Conservation (phyloP, 352 stramenopile genomes). For the Pythium phragmitis region DNA sequence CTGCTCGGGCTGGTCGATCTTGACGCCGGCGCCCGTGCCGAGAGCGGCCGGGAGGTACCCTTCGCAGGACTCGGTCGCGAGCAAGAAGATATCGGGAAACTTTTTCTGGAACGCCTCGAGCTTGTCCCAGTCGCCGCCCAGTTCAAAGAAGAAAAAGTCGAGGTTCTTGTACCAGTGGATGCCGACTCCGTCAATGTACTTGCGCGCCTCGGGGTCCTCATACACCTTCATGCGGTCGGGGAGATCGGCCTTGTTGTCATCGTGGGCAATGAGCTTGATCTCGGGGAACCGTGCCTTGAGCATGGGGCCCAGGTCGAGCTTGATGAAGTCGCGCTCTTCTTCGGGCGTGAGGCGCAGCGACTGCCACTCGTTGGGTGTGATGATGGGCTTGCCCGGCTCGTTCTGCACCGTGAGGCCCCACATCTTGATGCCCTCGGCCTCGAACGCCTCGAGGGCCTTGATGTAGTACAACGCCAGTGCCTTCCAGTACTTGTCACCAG, state of each 20-base stretch:
- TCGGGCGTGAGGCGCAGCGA: slow-evolving; percentile 40
- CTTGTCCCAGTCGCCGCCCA: slow-evolving; percentile 40
- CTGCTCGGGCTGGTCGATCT: slow-evolving; percentile 36
- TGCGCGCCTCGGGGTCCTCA: slow-evolving; percentile 41
- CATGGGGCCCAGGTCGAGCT: slow-evolving; percentile 68
- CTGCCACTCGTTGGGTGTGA: slow-evolving; percentile 50
- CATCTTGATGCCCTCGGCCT: slow-evolving; percentile 65
- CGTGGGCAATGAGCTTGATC: slow-evolving; percentile 76
- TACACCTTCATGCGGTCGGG: slow-evolving; percentile 41
- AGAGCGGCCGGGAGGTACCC: slow-evolving; percentile 52
- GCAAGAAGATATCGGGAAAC: slow-evolving; percentile 74
- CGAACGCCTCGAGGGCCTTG: slow-evolving; percentile 78
- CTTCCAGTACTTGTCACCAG: slow-evolving; percentile 62
- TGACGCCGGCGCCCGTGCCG: slow-evolving; percentile 49
- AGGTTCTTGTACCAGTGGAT: slow-evolving; percentile 88
- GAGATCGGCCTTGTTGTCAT: slow-evolving; percentile 81
- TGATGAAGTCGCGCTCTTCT: slow-evolving; percentile 66
- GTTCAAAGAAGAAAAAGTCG: slow-evolving; percentile 39
- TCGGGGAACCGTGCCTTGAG: slow-evolving; percentile 59
- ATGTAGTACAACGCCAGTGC: slow-evolving; percentile 81
- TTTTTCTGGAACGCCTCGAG: slow-evolving; percentile 51
- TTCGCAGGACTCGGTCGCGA: slow-evolving; percentile 78
- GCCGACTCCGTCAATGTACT: slow-evolving; percentile 81
- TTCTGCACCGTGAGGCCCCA: slow-evolving; percentile 90
- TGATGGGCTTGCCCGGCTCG: slow-evolving; percentile 54